Conservation (phyloP, 2,329 filamentous ascomycete genomes). For the Fusarium sp. region DNA sequence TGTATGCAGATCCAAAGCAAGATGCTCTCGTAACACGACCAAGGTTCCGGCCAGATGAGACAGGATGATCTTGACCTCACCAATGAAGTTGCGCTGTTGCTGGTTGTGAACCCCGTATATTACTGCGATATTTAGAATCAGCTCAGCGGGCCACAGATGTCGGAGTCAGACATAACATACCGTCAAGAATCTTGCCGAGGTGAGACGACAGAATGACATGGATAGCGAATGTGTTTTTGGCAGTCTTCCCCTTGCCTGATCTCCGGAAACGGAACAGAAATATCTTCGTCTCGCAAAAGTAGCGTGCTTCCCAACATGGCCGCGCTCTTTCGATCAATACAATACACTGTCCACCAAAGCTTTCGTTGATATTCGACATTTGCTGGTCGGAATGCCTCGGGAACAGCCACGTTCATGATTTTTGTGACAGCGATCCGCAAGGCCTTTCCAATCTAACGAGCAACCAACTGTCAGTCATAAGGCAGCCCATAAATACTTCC, state of each 20-base stretch:
- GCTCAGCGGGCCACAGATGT: not conserved
- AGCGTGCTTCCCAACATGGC: constrained; percentile 36
- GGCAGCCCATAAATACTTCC: not conserved
- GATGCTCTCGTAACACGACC: not conserved
- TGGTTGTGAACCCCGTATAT: constrained; percentile 35
- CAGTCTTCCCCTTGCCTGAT: constrained; percentile 20
- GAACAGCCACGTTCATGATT: constrained; percentile 31
- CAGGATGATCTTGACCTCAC: constrained; percentile 35
- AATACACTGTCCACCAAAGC: constrained; percentile 44
- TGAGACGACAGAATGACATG: constrained; percentile 40
- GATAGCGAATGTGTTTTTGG: constrained; percentile 33
- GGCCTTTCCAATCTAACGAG: constrained; percentile 34
- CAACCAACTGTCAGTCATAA: not conserved
- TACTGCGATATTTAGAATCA: constrained; percentile 7
- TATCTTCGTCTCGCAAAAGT: constrained; percentile 36
- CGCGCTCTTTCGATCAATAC: constrained; percentile 42
- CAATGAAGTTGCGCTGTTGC: constrained; percentile 28
- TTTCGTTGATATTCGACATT: constrained; percentile 35
- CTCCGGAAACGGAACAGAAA: constrained; percentile 39
- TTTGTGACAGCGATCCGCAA: constrained; percentile 38
- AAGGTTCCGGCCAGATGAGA: constrained; percentile 10
- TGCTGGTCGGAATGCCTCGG: constrained; percentile 32
- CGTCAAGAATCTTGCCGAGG: constrained; percentile 41
- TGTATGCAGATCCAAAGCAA: not conserved
- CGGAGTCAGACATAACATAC: constrained; percentile 8